phyloP scores from a whole-genome alignment of 495 filamentous ascomycete genomes.

The Halenospora varia region DNA sequence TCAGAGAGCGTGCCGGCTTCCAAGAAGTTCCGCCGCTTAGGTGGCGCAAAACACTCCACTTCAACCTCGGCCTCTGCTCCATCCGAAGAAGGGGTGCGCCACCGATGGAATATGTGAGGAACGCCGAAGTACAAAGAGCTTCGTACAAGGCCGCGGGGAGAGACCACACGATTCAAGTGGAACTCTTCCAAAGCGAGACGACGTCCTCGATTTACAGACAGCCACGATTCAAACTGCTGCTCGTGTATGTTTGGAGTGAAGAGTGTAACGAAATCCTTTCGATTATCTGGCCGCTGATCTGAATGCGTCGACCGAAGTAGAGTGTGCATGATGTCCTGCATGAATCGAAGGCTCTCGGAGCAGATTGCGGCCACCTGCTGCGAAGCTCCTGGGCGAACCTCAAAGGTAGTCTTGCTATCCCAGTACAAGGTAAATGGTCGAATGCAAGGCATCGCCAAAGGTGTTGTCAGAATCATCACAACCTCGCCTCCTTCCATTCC shows the following conservation, averaged over 20 bases:
- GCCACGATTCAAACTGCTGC: neutral
- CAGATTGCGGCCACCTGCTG: neutral
- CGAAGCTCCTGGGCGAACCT: neutral
- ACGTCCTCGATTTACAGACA: neutral
- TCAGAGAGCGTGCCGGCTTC: neutral
- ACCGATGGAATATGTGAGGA: constrained; percentile 1
- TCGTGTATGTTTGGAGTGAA: neutral
- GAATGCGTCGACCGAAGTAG: constrained; percentile 2
- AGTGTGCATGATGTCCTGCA: constrained; percentile 1
- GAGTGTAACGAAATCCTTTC: neutral
- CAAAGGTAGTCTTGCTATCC: constrained; percentile 1
- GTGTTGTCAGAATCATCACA: neutral
- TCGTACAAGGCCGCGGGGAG: neutral
- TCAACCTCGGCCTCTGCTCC: constrained; percentile 2
- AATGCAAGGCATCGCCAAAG: neutral
- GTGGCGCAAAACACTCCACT: neutral
- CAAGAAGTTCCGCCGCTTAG: neutral
- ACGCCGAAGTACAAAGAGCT: neutral
- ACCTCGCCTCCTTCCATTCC: neutral
- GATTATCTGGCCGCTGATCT: neutral
- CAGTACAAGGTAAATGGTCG: neutral
- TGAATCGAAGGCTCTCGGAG: constrained; percentile 1
- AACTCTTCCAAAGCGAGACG: constrained; percentile 4
- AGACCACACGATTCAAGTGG: neutral
- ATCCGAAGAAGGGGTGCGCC: constrained; percentile 2